Evolutionary conservation across 2,329 filamentous ascomycete species (phyloP), one percentile per base, ranked within the genome.

Genomic region (Fusarium sarcochroum): DNA sequence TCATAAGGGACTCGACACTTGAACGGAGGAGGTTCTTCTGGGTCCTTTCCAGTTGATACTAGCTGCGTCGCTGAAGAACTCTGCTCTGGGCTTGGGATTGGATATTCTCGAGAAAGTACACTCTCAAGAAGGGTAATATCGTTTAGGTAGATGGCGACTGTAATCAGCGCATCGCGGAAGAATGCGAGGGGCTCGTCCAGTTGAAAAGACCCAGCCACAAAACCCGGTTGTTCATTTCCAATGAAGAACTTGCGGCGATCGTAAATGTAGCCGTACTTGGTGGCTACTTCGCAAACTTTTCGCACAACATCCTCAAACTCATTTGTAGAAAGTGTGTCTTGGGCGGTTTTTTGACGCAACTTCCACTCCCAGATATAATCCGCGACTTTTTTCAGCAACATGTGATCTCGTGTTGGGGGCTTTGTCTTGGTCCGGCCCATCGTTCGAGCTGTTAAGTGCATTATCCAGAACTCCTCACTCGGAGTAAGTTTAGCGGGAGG

Each of bases 201-300:
- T 7, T 11, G 10, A 21, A 7, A n/a, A 2, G 18, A 3, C 14
- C 20, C n/a, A 1, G 7, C 6, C 17, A 30, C 8, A 14, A 25
- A 32, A 1, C n/a, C 5, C 4, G 1, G 7, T 0, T 2, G 1
- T 5, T 11, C 11, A 2, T 18, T 6, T 2, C 49, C 37, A 6
- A 13, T 7, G 14, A 47, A 62, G 18, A 62, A 55, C 7, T 62
- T 34, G 7, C 48, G 48, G 25, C 58, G 47, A 2, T 52, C 25
- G 6, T 54, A 1, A 3, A 62, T 62, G 10, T 20, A 46, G 7
- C 40, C 58, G 18, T 62, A 14, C 6, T 47, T 62, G 4, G 55
- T 41, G 6, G 27, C 57, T 23, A 52, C 15, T 34, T 42, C 47
- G 2, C 47, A 62, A 1, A 62, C 40, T 1, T 6, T 1, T 7